Conservation (phyloP, 1,139 yeast genomes). For the Debaryomyces singareniensis region DNA sequence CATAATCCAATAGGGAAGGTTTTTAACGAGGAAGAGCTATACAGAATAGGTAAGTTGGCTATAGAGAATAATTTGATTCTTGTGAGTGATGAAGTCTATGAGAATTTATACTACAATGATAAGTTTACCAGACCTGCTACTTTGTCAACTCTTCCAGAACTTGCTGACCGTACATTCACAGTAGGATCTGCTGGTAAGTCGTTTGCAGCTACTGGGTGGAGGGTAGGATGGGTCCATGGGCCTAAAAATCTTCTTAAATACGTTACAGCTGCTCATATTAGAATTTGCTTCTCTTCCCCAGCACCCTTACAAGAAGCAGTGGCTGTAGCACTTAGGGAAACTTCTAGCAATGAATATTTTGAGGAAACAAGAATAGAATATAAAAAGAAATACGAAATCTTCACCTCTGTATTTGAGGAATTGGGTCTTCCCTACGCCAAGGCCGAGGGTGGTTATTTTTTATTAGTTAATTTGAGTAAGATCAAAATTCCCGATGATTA, state of each 20-base stretch:
- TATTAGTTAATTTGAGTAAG: conserved; percentile 79
- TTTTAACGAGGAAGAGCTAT: conserved; percentile 67
- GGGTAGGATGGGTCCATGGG: conserved; percentile 94
- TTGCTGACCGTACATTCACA: conserved; percentile 72
- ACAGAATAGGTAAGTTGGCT: conserved; percentile 70
- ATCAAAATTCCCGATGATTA: conserved; percentile 72
- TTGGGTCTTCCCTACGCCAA: conserved; percentile 80
- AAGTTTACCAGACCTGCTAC: conserved; percentile 80
- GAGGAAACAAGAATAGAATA: conserved; percentile 62
- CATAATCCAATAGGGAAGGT: conserved; percentile 96
- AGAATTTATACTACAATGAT: conserved; percentile 67
- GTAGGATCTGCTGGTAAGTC: conserved; percentile 98
- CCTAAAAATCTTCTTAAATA: conserved; percentile 74
- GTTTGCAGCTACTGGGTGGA: conserved; percentile 98
- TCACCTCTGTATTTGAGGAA: conserved; percentile 76
- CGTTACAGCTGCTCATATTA: conserved; percentile 84
- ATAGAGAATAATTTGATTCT: conserved; percentile 76
- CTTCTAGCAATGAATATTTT: conserved; percentile 61
- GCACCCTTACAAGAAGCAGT: conserved; percentile 94
- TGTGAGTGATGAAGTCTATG: conserved; percentile 92
- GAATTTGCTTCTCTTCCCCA: conserved; percentile 85
- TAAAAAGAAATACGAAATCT: conserved; percentile 59
- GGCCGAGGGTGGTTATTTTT: conserved; percentile 91
- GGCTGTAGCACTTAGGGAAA: conserved; percentile 64
- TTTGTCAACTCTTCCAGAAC: conserved; percentile 59